Percentiles rank a stretch among this genome's conserved stretches.
These are phyloP conservation scores for Boletus rex-veris DNA, from an alignment of 768 basidiomycete genomes.

Conservation along the genomic window DNA sequence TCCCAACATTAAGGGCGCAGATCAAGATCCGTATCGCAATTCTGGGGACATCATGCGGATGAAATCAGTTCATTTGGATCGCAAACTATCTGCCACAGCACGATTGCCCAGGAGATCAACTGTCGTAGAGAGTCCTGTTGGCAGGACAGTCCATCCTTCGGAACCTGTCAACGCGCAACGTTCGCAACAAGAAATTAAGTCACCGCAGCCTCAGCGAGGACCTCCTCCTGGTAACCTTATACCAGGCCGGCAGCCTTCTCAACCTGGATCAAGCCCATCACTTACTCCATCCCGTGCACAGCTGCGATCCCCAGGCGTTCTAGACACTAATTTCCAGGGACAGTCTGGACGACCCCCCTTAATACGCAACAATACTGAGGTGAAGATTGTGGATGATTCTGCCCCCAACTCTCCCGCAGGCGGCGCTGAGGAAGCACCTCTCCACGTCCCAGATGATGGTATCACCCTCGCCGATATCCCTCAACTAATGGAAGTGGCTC, in stretches of 20 bases:
- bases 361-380: slow-evolving; percentile 77
- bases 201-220: slow-evolving; percentile 41
- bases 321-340: slow-evolving; percentile 38
- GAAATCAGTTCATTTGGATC: slow-evolving; percentile 91
- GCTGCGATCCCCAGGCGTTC: slow-evolving; percentile 37
- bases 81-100: slow-evolving; percentile 92
- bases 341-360: slow-evolving; percentile 62
- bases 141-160: slow-evolving; percentile 75
- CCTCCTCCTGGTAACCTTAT: slow-evolving; percentile 34
- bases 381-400: slow-evolving; percentile 85
- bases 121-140: slow-evolving; percentile 91
- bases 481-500: slow-evolving; percentile 86
- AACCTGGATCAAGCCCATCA: slow-evolving; percentile 29
- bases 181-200: slow-evolving; percentile 38
- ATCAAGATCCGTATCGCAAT: slow-evolving; percentile 79
- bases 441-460: slow-evolving; percentile 61
- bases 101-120: slow-evolving; percentile 91
- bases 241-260: slow-evolving; percentile 35
- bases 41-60: slow-evolving; percentile 90
- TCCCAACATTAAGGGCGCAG: slow-evolving; percentile 35
- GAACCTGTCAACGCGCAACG: slow-evolving; percentile 51
- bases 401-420: slow-evolving; percentile 67
- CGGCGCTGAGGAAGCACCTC: slow-evolving; percentile 39
- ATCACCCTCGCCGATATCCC: slow-evolving; percentile 95
- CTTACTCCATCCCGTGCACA: slow-evolving; percentile 36